Conservation (phyloP, 805 yeast genomes). For the Saccharomycopsis vini region DNA sequence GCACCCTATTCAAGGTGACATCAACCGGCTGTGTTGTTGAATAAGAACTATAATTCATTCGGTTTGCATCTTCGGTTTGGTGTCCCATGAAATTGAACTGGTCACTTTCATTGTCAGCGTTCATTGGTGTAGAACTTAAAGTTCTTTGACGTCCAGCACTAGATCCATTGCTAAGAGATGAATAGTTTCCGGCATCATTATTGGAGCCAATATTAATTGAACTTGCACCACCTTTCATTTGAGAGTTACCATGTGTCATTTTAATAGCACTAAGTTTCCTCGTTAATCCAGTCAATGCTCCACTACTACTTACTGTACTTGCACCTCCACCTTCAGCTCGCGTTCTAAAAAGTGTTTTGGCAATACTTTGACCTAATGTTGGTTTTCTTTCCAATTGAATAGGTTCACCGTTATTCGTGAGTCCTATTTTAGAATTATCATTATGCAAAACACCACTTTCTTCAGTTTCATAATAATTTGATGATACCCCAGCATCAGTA, state of each 20-base stretch:
- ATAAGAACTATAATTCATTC: background rate
- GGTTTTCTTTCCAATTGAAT: constrained; percentile 13
- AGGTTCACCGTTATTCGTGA: constrained; percentile 9
- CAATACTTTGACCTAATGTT: constrained; percentile 11
- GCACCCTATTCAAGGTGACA: background rate
- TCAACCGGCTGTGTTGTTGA: background rate
- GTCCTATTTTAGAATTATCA: background rate
- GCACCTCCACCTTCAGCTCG: background rate
- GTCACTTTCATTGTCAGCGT: constrained; percentile 1
- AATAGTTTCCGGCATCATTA: background rate
- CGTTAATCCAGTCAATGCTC: constrained; percentile 11
- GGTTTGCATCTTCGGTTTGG: background rate
- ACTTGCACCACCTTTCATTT: constrained; percentile 1
- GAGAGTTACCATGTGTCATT: constrained; percentile 10
- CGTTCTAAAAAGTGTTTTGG: constrained; percentile 8
- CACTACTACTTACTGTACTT: background rate
- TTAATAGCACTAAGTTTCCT: constrained; percentile 17
- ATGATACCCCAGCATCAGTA: constrained; percentile 3
- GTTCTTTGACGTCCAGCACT: constrained; percentile 6
- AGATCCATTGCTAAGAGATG: background rate
- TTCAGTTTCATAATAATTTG: background rate
- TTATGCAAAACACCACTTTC: too few relatives aligned
- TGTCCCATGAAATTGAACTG: constrained; percentile 6
- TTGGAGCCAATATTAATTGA: constrained; percentile 1
- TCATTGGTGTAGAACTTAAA: constrained; percentile 11